phyloP scores from a whole-genome alignment of 192 early-diverging fungal genomes.

The Gaertneriomyces sp. region DNA sequence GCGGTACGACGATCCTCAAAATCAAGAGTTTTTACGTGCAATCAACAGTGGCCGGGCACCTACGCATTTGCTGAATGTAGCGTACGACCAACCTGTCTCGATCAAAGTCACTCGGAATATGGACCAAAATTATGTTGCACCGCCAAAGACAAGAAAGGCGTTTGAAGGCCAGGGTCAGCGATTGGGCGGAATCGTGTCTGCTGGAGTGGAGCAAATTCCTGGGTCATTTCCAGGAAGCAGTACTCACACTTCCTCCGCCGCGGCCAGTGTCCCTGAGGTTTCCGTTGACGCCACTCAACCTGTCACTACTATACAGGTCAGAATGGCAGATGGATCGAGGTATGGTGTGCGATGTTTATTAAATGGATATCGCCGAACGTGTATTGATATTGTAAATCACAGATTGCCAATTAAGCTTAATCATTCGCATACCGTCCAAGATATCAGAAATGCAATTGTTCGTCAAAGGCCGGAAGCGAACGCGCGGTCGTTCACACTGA shows the following conservation, averaged over 20 bases:
- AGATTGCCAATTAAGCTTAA: background rate
- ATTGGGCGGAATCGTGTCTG: slow-evolving; percentile 62
- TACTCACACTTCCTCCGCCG: background rate
- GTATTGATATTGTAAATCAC: too few species aligned
- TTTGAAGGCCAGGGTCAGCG: slow-evolving; percentile 79
- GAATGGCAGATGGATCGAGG: slow-evolving; percentile 84
- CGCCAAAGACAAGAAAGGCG: slow-evolving; percentile 63
- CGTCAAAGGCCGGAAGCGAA: background rate
- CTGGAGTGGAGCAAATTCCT: slow-evolving; percentile 12
- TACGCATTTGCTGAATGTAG: slow-evolving; percentile 78
- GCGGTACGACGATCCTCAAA: slow-evolving; percentile 81
- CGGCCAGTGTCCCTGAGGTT: slow-evolving; percentile 12
- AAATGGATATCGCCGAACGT: too few species aligned
- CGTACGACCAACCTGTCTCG: slow-evolving; percentile 84
- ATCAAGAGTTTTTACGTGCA: slow-evolving; percentile 75
- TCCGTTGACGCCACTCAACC: slow-evolving; percentile 72
- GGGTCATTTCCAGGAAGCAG: slow-evolving; percentile 17
- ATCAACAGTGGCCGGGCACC: slow-evolving; percentile 92
- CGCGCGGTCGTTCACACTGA: background rate
- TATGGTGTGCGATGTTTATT: slow-evolving; percentile 6
- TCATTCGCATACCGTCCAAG: background rate
- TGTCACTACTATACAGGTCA: slow-evolving; percentile 83
- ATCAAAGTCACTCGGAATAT: slow-evolving; percentile 76
- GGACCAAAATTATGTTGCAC: slow-evolving; percentile 83
- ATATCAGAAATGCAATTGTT: background rate